Conservation (phyloP, 129 eudicot species). For the Glebionis coronaria region DNA sequence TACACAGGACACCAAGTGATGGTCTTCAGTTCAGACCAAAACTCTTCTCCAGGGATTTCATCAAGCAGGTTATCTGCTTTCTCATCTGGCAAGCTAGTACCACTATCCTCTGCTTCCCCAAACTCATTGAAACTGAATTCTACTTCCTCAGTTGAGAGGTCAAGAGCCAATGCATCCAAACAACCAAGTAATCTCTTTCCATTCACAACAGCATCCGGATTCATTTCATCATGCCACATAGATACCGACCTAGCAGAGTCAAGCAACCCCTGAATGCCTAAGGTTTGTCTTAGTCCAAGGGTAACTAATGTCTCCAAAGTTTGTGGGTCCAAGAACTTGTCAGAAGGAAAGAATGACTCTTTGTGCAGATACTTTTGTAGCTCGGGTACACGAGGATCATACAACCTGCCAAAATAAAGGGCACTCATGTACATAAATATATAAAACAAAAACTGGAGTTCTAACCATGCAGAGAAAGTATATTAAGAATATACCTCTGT, state of each 20-base stretch:
- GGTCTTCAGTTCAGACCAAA: constrained; percentile 75
- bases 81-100: constrained; percentile 24
- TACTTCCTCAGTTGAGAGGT: constrained; percentile 47
- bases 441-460: neutral
- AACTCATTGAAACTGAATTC: constrained; percentile 28
- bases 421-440: constrained; percentile 8
- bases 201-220: constrained; percentile 45
- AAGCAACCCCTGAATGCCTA: constrained; percentile 67
- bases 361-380: constrained; percentile 60
- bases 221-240: constrained; percentile 59
- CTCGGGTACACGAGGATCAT: constrained; percentile 92
- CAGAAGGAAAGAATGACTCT: constrained; percentile 78
- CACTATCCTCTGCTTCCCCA: constrained; percentile 15
- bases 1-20: constrained; percentile 89
- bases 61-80: constrained; percentile 39
- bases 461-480: constrained; percentile 3
- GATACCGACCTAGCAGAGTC: constrained; percentile 91
- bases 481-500: constrained; percentile 48
- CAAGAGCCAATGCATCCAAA: constrained; percentile 54
- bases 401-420: constrained; percentile 61
- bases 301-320: constrained; percentile 62
- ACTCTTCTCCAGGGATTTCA: constrained; percentile 58
- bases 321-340: constrained; percentile 60
- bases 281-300: constrained; percentile 69
- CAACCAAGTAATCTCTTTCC: constrained; percentile 65